Base-by-base conservation (phyloP, 129 eudicot genomes). In the Artemisia annua region DNA sequence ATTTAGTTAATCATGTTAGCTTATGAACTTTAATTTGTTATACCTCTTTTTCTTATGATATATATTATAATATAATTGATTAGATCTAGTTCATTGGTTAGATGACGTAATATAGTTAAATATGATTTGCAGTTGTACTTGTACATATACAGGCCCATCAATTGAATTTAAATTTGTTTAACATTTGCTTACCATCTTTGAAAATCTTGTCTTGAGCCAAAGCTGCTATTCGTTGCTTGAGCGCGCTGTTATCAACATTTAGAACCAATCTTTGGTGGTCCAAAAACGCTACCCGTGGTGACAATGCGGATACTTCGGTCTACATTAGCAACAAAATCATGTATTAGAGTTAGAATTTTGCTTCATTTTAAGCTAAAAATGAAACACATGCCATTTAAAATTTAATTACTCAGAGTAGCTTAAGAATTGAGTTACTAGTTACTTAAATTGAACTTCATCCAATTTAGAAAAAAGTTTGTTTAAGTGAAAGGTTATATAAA, bases 141-240 rank as follows among this genome's bases (percentile, higher is more conserved):
- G 4, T 28, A 28, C 2, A 30, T 4, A 30, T 35, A 35, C 6
- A 35, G 10, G 7, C 46, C 46, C 46, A 39, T 39, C 8, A 39
- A n/a, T 1, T 14, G 15, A 30, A 14, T 49, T 0, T 48, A 26
- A 12, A 22, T 18, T 20, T n/a, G 14, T 55, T 62, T 4, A 18
- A 17, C n/a, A 20, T 13, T 51, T 10, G 15, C 48, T 7, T 48
- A 92, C 98, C 98, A 71, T 92, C 98, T 84, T 92, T 92, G 86
- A 92, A 92, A 19, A 92, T 86, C 72, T 89, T 92, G 81, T 92
- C 98, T 74, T 92, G 98, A 73, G 96, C 98, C 65, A 92, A 78
- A 19, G 95, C 96, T 0, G 98, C 98, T 60, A 92, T 89, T 17
- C 98, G 72, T 79, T 92, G 98, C 84, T 87, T 92, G 20, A 92